Evolutionary conservation across 2,329 filamentous ascomycete genomes (phyloP), one percentile per base, ranked within the genome.

Genomic region (Nannizziopsis barbatae): DNA sequence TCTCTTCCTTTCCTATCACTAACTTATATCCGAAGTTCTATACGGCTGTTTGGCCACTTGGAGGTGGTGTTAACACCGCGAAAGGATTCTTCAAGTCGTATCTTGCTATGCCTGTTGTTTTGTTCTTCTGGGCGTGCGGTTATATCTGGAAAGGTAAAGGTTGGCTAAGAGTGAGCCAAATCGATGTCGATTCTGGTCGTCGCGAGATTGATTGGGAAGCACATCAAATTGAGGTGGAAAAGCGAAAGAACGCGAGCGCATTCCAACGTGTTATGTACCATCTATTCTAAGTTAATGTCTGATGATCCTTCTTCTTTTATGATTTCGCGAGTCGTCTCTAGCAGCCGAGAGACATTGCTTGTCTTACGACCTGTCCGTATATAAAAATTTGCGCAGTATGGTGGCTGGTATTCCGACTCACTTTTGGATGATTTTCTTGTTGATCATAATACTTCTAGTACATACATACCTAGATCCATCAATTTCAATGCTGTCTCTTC

Each of bases 121-220:
- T 60, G 2, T 30, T 60, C 45, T 80, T 80, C 62, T 80, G 75
- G 72, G 42, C 68, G 39, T 58, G 61, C 40, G 77, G 80, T 5
- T 83, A 75, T 60, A 11, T 77, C 53, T 84, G 80, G 81, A 85
- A 85, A 72, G 69, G 76, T 37, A 63, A 70, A 18, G 74, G 75
- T 14, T 84, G 77, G 76, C 68, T 81, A 47, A 71, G 62, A 18
- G 62, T 76, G 2, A 65, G 70, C 22, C 66, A 84, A 55, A 83
- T 86, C 50, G 81, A 85, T 56, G 73, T 85, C 47, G 80, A 85
- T 59, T 74, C 72, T 22, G 81, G 80, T 52, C 75, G 80, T 35
- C 73, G 80, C 50, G 74, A 78, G 63, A 71, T 82, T 44, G 75
- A 84, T 60, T 83, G 77, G 77, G 78, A 81, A 9, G 67, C 68